These are phyloP conservation scores for Globisporangium camurandrum DNA, from an alignment of 352 stramenopile genomes.

Conservation along the genomic window DNA sequence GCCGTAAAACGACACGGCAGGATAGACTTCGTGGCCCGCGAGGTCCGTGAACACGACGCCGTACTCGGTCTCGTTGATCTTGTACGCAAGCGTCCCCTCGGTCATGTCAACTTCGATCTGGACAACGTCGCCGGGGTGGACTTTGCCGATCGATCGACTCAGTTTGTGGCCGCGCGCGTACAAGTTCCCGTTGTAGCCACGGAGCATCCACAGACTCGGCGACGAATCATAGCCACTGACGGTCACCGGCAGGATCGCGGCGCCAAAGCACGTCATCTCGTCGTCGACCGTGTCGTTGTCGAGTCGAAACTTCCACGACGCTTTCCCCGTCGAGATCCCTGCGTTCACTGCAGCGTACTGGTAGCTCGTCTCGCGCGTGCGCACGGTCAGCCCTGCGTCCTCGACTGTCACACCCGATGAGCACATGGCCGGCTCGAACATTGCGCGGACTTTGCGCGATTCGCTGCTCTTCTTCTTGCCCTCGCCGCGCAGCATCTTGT, in stretches of 20 bases:
- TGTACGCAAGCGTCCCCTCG: constrained; percentile 80
- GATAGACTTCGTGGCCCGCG: constrained; percentile 73
- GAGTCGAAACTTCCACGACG: constrained; percentile 84
- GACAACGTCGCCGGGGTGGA: constrained; percentile 83
- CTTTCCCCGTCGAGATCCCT: constrained; percentile 63
- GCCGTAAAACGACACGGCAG: constrained; percentile 86
- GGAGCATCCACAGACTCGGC: constrained; percentile 88
- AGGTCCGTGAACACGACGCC: constrained; percentile 83
- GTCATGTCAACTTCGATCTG: constrained; percentile 87
- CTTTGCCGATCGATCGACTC: constrained; percentile 77
- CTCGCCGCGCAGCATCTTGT: constrained; percentile 21
- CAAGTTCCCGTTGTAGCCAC: constrained; percentile 88
- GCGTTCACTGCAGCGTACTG: constrained; percentile 83
- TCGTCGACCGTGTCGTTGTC: constrained; percentile 87
- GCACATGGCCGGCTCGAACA: constrained; percentile 78
- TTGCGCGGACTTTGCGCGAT: constrained; percentile 52
- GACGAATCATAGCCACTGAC: constrained; percentile 88
- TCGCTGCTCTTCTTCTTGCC: constrained; percentile 45
- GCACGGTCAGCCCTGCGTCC: constrained; percentile 61
- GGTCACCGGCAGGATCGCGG: constrained; percentile 81
- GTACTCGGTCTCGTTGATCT: constrained; percentile 88
- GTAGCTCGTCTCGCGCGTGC: constrained; percentile 83
- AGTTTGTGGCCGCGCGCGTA: constrained; percentile 87
- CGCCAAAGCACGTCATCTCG: constrained; percentile 90
- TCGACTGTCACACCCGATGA: constrained; percentile 75